These are phyloP conservation scores for Halophytophthora polymorphica DNA, from an alignment of 352 stramenopile genomes.

Conservation along the genomic window DNA sequence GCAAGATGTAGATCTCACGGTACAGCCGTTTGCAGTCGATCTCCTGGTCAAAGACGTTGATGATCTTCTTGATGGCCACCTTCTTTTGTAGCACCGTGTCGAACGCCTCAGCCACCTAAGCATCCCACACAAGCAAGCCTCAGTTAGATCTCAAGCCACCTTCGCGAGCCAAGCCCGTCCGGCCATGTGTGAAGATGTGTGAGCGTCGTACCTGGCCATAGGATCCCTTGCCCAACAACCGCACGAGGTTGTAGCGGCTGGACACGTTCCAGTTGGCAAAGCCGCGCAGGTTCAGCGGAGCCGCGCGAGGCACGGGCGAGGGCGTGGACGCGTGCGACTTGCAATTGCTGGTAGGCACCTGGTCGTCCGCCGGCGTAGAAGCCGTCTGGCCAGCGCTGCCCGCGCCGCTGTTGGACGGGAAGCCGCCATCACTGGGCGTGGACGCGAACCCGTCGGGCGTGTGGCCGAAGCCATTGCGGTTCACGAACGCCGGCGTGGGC, in stretches of 20 bases:
- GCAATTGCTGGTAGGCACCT: constrained; percentile 16
- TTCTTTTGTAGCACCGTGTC: constrained; percentile 78
- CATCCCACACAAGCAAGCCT: not conserved
- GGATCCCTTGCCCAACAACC: constrained; percentile 78
- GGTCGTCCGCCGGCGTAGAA: constrained; percentile 28
- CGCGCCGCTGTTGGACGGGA: constrained; percentile 24
- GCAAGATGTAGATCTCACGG: constrained; percentile 87
- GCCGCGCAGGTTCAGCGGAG: constrained; percentile 75
- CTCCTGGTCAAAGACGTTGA: constrained; percentile 86
- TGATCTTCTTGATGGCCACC: constrained; percentile 89
- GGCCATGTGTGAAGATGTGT: too few species aligned
- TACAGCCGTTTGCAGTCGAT: constrained; percentile 88
- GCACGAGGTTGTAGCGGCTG: constrained; percentile 74
- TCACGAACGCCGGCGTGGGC: constrained; percentile 76
- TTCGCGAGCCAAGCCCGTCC: too few species aligned
- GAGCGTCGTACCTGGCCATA: constrained; percentile 65
- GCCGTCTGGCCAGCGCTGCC: constrained; percentile 13
- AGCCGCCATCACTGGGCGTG: constrained; percentile 39
- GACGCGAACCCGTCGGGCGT: constrained; percentile 67
- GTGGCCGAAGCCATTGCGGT: constrained; percentile 61
- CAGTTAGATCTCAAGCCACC: not conserved
- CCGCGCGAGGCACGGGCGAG: constrained; percentile 55
- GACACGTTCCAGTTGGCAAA: constrained; percentile 85
- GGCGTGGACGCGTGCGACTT: constrained; percentile 52
- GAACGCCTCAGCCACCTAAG: constrained; percentile 71